Evolutionary conservation across 1,139 yeast genomes (phyloP).

Genomic region (Saccharomyces uvarum): DNA sequence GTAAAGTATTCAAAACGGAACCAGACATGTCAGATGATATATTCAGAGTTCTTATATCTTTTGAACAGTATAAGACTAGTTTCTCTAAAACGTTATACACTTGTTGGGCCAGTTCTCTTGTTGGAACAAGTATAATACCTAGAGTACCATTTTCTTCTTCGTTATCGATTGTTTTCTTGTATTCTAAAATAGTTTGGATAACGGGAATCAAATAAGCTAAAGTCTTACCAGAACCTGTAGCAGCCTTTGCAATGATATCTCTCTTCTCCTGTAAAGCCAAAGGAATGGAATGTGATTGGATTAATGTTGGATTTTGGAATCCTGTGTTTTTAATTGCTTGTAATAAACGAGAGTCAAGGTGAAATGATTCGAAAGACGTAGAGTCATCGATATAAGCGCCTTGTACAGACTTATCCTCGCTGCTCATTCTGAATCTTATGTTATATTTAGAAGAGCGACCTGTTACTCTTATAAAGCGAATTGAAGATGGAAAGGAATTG

Average conservation of each 20-base stretch:
- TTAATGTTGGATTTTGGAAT: constrained; percentile 76
- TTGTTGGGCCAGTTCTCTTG: constrained; percentile 79
- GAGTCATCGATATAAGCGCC: constrained; percentile 64
- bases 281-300: constrained; percentile 89
- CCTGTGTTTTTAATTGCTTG: constrained; percentile 84
- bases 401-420: constrained; percentile 27
- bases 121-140: constrained; percentile 71
- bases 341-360: constrained; percentile 68
- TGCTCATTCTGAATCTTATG: constrained; percentile 9
- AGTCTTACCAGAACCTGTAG: constrained; percentile 89
- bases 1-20: constrained; percentile 61
- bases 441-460: neutral
- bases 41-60: constrained; percentile 58
- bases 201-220: constrained; percentile 79
- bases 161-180: constrained; percentile 25
- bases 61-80: constrained; percentile 64
- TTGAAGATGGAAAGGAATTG: neutral
- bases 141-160: constrained; percentile 32
- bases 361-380: constrained; percentile 61
- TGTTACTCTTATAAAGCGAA: neutral
- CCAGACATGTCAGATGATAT: constrained; percentile 68
- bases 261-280: constrained; percentile 79
- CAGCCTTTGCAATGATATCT: constrained; percentile 81
- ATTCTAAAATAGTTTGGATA: constrained; percentile 53
- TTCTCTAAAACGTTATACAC: constrained; percentile 64